Percentiles rank a stretch among this genome's conserved stretches.
Evolutionary conservation across 169 alveolate genomes (phyloP).

Genomic region (Cryptosporidium parvum): DNA sequence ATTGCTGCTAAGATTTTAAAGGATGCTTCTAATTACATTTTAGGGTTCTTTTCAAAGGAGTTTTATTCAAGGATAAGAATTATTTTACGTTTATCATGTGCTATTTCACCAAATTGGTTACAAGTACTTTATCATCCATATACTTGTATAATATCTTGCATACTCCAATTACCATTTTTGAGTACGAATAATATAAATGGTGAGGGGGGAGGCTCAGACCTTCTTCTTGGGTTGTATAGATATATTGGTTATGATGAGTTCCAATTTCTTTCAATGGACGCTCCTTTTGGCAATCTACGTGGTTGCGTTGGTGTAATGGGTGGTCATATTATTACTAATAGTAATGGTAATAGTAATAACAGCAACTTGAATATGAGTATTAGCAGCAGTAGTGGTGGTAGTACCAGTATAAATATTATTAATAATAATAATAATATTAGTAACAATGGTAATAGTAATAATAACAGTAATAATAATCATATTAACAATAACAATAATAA

Average conservation of each 20-base stretch:
- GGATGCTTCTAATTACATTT: slow-evolving; percentile 21
- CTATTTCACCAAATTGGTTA: slow-evolving; percentile 59
- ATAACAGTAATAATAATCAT: background rate
- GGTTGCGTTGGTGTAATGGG: background rate
- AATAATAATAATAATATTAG: background rate
- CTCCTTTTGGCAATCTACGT: background rate
- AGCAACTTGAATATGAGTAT: no score
- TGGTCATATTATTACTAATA: background rate
- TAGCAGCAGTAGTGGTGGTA: background rate
- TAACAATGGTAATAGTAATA: background rate
- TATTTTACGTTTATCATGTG: background rate
- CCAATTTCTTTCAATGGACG: slow-evolving; percentile 9
- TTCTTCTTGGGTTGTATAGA: slow-evolving; percentile 22
- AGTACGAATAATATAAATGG: background rate
- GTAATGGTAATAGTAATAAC: background rate
- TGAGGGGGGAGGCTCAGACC: slow-evolving; percentile 3
- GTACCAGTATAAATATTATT: background rate
- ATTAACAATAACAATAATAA: background rate
- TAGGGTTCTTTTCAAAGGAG: slow-evolving; percentile 13
- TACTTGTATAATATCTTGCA: slow-evolving; percentile 48
- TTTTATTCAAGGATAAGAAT: slow-evolving; percentile 29
- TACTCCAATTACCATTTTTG: slow-evolving; percentile 33
- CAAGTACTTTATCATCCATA: slow-evolving; percentile 42
- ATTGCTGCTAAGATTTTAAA: background rate
- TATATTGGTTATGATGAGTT: slow-evolving; percentile 57